Percentiles rank a stretch among this genome's conserved stretches.
These are phyloP conservation scores for Suillus spraguei DNA, from an alignment of 768 basidiomycete species.

Conservation along the genomic window DNA sequence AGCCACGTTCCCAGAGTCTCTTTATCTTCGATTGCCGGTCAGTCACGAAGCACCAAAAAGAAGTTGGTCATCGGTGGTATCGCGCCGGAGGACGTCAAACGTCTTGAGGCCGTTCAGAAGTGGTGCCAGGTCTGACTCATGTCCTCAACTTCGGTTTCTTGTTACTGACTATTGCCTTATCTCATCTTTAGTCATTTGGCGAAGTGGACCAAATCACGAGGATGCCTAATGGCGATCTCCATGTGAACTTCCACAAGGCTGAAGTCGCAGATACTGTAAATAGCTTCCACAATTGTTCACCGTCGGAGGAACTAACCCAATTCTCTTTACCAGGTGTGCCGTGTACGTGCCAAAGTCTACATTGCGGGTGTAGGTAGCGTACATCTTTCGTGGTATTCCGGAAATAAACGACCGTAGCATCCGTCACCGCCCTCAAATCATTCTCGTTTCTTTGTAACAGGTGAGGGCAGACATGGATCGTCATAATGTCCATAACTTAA, in stretches of 20 bases:
- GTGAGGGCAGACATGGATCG: constrained; percentile 12
- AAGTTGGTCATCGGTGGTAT: constrained; percentile 74
- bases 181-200: constrained; percentile 60
- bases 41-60: constrained; percentile 49
- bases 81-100: constrained; percentile 55
- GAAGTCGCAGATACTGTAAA: constrained; percentile 83
- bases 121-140: constrained; percentile 69
- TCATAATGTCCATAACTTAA: constrained; percentile 11
- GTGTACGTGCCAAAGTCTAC: constrained; percentile 72
- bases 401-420: constrained; percentile 43
- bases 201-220: constrained; percentile 72
- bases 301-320: constrained; percentile 18
- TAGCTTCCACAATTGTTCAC: constrained; percentile 13
- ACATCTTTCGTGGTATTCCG: constrained; percentile 71
- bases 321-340: constrained; percentile 59
- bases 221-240: constrained; percentile 78
- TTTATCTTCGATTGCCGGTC: constrained; percentile 35
- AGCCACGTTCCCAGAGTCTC: constrained; percentile 29
- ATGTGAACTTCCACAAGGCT: constrained; percentile 70
- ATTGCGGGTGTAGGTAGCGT: constrained; percentile 81
- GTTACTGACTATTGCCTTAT: neutral
- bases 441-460: constrained; percentile 27
- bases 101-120: constrained; percentile 66
- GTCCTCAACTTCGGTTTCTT: neutral
- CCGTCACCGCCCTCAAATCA: neutral